These are phyloP conservation scores for Ceratobasidium sp. DNA, from an alignment of 1,284 basidiomycete genomes.

Conservation along the genomic window DNA sequence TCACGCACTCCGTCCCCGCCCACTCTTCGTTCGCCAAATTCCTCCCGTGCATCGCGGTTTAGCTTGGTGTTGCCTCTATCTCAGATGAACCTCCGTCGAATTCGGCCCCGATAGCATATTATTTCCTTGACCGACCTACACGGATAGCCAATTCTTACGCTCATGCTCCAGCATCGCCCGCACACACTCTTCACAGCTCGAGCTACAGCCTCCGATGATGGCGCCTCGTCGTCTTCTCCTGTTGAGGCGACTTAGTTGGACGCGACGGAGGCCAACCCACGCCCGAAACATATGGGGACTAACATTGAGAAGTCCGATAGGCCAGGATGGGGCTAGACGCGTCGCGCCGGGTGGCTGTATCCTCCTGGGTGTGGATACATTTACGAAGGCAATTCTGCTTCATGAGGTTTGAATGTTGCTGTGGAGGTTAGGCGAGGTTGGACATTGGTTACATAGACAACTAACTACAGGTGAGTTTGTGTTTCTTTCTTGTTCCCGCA, in stretches of 20 bases:
- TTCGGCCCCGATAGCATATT: conserved; percentile 75
- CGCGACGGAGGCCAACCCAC: conserved; percentile 74
- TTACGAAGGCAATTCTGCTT: conserved; percentile 89
- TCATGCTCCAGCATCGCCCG: conserved; percentile 78
- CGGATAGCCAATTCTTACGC: conserved; percentile 97
- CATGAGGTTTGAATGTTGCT: conserved; percentile 95
- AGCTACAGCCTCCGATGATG: conserved; percentile 91
- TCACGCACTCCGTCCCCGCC: conserved; percentile 91
- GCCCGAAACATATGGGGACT: conserved; percentile 86
- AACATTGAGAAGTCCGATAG: conserved; percentile 92
- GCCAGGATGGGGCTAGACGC: conserved; percentile 88
- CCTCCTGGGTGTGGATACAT: conserved; percentile 94
- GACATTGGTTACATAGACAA: conserved; percentile 99
- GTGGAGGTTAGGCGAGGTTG: conserved; percentile 98
- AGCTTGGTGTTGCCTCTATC: conserved; percentile 86
- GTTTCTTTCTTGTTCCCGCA: too few relatives aligned
- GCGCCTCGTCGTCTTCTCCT: conserved; percentile 59
- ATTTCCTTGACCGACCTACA: conserved; percentile 96
- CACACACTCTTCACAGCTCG: conserved; percentile 97
- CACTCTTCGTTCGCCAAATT: conserved; percentile 82
- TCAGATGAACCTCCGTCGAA: conserved; percentile 93
- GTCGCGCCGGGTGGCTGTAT: conserved; percentile 97
- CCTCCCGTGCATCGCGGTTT: conserved; percentile 89
- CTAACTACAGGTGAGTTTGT: conserved; percentile 75
- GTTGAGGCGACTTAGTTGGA: conserved; percentile 71